Evolutionary conservation across 2,329 filamentous ascomycete genomes (phyloP).

Genomic region (Coleophoma eucalyptorum): DNA sequence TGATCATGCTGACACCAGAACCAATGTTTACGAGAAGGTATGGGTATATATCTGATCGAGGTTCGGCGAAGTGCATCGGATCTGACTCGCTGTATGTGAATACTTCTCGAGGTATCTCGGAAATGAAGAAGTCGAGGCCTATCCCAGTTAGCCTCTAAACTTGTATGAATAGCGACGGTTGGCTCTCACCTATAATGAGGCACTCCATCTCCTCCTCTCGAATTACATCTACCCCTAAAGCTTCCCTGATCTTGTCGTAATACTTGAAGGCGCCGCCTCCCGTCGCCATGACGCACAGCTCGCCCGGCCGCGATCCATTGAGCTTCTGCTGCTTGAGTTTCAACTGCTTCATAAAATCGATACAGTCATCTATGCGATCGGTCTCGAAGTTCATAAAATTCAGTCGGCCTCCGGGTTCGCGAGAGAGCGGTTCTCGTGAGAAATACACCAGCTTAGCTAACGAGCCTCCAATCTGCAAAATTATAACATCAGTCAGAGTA

Average conservation of each 20-base stretch:
- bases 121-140: conserved; percentile 98
- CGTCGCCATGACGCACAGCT: conserved; percentile 90
- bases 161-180: conserved; percentile 1
- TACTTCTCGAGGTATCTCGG: conserved; percentile 92
- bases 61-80: conserved; percentile 83
- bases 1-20: conserved; percentile 94
- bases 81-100: conserved; percentile 93
- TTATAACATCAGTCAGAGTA: background rate
- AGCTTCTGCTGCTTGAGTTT: conserved; percentile 76
- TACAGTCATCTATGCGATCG: conserved; percentile 86
- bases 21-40: conserved; percentile 98
- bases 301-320: conserved; percentile 67
- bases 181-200: conserved; percentile 74
- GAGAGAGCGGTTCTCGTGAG: conserved; percentile 77
- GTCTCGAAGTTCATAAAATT: conserved; percentile 98
- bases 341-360: conserved; percentile 84
- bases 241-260: conserved; percentile 84
- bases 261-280: conserved; percentile 96
- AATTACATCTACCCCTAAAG: conserved; percentile 81
- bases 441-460: conserved; percentile 98
- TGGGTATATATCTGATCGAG: conserved; percentile 81
- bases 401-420: conserved; percentile 79
- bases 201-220: conserved; percentile 99
- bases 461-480: conserved; percentile 80
- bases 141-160: conserved; percentile 3